phyloP scores from a whole-genome alignment of 371 early-diverging fungal genomes.

The Encephalitozoon cuniculi region DNA sequence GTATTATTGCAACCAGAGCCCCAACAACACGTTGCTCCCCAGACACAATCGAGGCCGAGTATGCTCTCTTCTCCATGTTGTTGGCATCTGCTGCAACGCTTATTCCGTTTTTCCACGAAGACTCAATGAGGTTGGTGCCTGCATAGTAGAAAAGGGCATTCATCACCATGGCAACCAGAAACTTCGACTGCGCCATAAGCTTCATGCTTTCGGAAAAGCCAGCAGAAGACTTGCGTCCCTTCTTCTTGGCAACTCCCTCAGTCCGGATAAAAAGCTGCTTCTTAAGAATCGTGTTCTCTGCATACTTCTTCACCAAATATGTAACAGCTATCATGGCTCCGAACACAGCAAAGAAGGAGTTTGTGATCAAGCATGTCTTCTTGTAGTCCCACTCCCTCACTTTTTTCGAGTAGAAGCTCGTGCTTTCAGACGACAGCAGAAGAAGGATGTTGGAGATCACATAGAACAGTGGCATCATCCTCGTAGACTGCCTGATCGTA shows the following conservation, averaged over 20 bases:
- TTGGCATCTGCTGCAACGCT: conserved; percentile 16
- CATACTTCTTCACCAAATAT: conserved; percentile 28
- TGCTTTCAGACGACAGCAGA: conserved; percentile 35
- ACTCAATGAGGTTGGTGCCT: conserved; percentile 49
- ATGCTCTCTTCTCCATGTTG: conserved; percentile 10
- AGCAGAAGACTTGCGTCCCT: conserved; percentile 38
- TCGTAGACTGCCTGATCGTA: conserved; percentile 42
- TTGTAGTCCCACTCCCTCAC: conserved; percentile 9
- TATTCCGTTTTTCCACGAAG: conserved; percentile 38
- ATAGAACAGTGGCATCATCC: conserved; percentile 57
- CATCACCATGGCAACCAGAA: conserved; percentile 42
- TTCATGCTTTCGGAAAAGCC: conserved; percentile 46
- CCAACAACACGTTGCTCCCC: conserved; percentile 45
- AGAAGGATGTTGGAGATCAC: conserved; percentile 49
- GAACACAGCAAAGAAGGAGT: conserved; percentile 29
- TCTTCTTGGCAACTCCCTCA: neutral
- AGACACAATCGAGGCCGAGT: conserved; percentile 19
- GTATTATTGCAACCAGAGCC: conserved; percentile 28
- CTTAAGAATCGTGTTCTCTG: conserved; percentile 44
- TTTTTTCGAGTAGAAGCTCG: neutral
- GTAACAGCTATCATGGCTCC: conserved; percentile 30
- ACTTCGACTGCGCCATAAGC: conserved; percentile 47
- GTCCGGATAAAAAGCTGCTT: conserved; percentile 35
- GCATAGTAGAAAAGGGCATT: conserved; percentile 48
- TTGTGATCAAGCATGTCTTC: conserved; percentile 16